These are phyloP conservation scores for Peronospora farinosa DNA, from an alignment of 352 stramenopile genomes.

Conservation along the genomic window DNA sequence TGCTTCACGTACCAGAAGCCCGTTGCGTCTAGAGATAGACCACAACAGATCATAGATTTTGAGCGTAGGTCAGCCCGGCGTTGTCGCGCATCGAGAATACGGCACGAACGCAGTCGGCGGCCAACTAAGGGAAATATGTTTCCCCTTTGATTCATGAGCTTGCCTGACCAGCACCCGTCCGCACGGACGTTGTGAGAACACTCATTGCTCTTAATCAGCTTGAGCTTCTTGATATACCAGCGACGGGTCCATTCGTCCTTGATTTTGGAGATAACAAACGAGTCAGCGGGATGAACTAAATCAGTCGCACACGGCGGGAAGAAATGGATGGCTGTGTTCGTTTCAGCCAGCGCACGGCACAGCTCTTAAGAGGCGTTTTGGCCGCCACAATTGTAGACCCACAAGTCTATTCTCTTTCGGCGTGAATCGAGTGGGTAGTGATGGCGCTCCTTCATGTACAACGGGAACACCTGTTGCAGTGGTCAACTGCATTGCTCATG, in stretches of 20 bases:
- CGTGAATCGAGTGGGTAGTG: too few species aligned
- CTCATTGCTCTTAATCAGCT: slow-evolving; percentile 15
- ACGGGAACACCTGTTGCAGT: too few species aligned
- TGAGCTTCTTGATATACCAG: slow-evolving; percentile 25
- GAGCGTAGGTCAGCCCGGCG: slow-evolving; percentile 17
- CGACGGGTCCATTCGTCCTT: slow-evolving; percentile 18
- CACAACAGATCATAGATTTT: slow-evolving; percentile 33
- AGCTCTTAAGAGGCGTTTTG: background rate
- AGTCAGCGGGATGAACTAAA: slow-evolving; percentile 19
- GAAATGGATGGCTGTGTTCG: background rate
- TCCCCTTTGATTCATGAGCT: slow-evolving; percentile 25
- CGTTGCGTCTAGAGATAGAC: slow-evolving; percentile 5
- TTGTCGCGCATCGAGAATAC: slow-evolving; percentile 17
- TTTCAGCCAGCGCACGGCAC: background rate
- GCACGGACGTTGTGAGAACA: slow-evolving; percentile 22
- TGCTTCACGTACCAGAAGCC: slow-evolving; percentile 2
- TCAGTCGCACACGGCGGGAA: background rate
- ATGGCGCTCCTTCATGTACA: too few species aligned
- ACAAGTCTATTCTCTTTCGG: too few species aligned
- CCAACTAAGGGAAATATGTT: slow-evolving; percentile 17
- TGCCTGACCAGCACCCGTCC: slow-evolving; percentile 21
- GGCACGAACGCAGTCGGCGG: slow-evolving; percentile 9
- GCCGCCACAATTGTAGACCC: background rate
- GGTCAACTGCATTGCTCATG: too few species aligned
- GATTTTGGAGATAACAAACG: slow-evolving; percentile 31